A percentile compares a stretch with the other conserved stretches of the same genome.
Conservation (phyloP, 2,329 filamentous ascomycete genomes). For the Trichoderma simmonsii region DNA sequence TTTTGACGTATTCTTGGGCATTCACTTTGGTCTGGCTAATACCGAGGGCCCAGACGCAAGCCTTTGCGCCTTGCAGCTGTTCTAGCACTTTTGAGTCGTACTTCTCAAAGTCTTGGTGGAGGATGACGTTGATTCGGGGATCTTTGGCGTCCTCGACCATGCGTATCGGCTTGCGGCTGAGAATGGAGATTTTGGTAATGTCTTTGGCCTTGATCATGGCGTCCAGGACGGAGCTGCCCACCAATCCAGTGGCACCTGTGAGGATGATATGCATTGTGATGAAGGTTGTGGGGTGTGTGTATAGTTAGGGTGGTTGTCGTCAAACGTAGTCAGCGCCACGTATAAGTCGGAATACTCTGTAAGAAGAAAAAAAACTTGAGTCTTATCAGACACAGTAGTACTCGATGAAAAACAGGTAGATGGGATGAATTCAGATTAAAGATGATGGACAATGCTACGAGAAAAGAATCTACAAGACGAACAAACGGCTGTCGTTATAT, state of each 20-base stretch:
- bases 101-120: slow-evolving; percentile 62
- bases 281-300: neutral
- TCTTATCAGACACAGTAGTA: neutral
- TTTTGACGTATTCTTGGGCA: slow-evolving; percentile 64
- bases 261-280: slow-evolving; percentile 60
- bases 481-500: neutral
- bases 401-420: neutral
- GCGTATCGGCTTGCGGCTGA: slow-evolving; percentile 61
- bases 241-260: slow-evolving; percentile 65
- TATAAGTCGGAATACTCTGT: neutral
- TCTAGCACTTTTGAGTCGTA: slow-evolving; percentile 57
- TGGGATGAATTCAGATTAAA: neutral
- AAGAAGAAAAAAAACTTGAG: too few relatives aligned
- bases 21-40: slow-evolving; percentile 58
- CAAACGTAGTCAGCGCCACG: neutral
- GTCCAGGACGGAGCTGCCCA: slow-evolving; percentile 60
- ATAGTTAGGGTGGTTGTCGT: neutral
- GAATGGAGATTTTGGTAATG: slow-evolving; percentile 64
- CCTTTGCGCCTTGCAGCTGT: slow-evolving; percentile 61
- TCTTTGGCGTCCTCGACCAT: slow-evolving; percentile 58
- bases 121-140: slow-evolving; percentile 61
- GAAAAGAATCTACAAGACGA: neutral
- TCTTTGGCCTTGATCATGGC: slow-evolving; percentile 54
- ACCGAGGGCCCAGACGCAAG: slow-evolving; percentile 72
- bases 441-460: neutral